Conservation (phyloP, 208 protist species). For the Acanthamoeba lenticulata region DNA sequence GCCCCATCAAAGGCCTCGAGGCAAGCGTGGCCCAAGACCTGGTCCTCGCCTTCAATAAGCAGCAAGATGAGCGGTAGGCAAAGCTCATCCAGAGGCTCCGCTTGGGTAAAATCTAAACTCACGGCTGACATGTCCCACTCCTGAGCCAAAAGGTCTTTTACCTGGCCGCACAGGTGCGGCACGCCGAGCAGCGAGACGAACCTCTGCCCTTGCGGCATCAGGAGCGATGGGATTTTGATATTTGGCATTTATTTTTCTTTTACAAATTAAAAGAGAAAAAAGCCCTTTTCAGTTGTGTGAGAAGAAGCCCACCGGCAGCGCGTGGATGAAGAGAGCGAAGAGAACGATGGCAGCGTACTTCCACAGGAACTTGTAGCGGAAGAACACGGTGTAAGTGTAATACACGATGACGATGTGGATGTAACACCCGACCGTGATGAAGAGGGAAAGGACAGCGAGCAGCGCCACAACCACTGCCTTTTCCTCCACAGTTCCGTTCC, state of each 20-base stretch:
- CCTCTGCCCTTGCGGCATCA: too few relatives aligned
- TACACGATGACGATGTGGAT: not conserved
- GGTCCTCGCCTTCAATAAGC: not conserved
- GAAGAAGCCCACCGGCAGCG: too few relatives aligned
- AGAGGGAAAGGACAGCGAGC: not conserved
- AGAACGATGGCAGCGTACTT: not conserved
- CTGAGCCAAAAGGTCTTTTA: not conserved
- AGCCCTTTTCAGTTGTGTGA: too few relatives aligned
- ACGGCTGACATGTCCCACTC: not conserved
- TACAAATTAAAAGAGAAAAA: too few relatives aligned
- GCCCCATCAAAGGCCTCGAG: not conserved
- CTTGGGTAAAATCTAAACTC: not conserved
- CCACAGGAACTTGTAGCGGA: not conserved
- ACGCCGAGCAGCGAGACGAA: not conserved
- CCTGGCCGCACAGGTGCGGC: not conserved
- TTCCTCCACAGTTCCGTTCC: not conserved
- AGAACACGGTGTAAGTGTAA: not conserved
- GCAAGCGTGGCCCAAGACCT: not conserved
- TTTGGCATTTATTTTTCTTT: too few relatives aligned
- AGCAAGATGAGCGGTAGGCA: not conserved
- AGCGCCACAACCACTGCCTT: not conserved
- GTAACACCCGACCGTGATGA: not conserved
- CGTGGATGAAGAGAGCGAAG: not conserved
- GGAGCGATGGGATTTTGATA: too few relatives aligned
- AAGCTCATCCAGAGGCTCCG: not conserved